phyloP scores from a whole-genome alignment of 306 rosid species.

The Pyrus bretschneideri region DNA sequence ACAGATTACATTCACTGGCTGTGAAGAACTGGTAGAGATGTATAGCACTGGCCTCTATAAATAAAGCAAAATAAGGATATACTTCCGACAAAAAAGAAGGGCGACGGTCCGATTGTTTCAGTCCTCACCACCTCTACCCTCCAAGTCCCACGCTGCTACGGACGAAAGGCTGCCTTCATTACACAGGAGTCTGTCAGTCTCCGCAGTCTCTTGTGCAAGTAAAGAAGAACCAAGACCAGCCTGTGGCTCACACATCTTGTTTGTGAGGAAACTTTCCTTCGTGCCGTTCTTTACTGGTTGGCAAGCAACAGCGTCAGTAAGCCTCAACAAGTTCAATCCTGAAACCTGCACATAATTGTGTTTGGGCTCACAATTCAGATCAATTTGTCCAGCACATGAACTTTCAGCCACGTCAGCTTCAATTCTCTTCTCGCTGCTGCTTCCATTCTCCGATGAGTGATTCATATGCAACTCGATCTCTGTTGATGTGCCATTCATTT shows the following conservation, averaged over 20 bases:
- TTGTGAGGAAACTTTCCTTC: conserved; percentile 31
- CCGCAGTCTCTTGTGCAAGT: conserved; percentile 28
- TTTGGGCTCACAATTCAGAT: conserved; percentile 66
- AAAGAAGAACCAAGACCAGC: conserved; percentile 30
- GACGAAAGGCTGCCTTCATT: conserved; percentile 39
- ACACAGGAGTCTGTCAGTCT: conserved; percentile 32
- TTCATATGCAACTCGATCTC: conserved; percentile 18
- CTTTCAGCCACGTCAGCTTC: conserved; percentile 39
- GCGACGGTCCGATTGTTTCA: conserved; percentile 19
- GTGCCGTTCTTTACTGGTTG: conserved; percentile 23
- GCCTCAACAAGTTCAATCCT: conserved; percentile 34
- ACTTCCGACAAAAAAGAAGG: neutral
- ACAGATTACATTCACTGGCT: conserved; percentile 5
- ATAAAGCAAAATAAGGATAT: conserved; percentile 9
- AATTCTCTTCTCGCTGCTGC: conserved; percentile 18
- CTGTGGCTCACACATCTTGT: conserved; percentile 27
- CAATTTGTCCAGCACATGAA: conserved; percentile 56
- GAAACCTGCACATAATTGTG: conserved; percentile 44
- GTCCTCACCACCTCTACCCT: conserved; percentile 37
- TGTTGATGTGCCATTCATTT: conserved; percentile 29
- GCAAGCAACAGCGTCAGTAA: conserved; percentile 27
- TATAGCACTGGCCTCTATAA: neutral
- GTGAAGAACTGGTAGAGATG: neutral
- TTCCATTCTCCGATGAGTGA: conserved; percentile 30
- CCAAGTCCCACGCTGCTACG: conserved; percentile 28